Percentiles rank a stretch among this genome's conserved stretches.
Conservation (phyloP, 345 rosid species). For the Ricinus communis region DNA sequence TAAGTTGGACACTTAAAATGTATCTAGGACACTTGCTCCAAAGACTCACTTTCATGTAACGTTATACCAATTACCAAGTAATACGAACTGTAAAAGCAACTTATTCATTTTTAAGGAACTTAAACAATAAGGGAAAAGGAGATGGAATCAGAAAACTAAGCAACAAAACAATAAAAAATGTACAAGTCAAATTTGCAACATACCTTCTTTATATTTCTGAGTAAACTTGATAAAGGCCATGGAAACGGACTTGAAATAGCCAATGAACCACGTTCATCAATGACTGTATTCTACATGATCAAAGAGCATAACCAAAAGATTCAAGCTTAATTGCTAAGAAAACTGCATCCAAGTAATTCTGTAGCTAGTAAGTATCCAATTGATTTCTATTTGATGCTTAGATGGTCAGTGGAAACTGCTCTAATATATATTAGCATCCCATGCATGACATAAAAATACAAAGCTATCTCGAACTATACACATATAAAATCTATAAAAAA, state of each 20-base stretch:
- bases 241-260: conserved; percentile 70
- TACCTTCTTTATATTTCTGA: conserved; percentile 63
- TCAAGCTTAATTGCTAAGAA: background rate
- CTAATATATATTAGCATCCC: background rate
- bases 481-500: background rate
- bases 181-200: conserved; percentile 22
- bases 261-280: conserved; percentile 83
- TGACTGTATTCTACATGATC: conserved; percentile 59
- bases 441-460: background rate
- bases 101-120: background rate
- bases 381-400: background rate
- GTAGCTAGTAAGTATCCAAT: background rate
- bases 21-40: background rate
- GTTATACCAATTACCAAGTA: no score
- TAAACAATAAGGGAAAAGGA: background rate
- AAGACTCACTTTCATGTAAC: background rate
- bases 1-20: conserved; percentile 12
- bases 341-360: conserved; percentile 3
- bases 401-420: background rate
- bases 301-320: conserved; percentile 2
- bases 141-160: background rate
- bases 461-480: background rate
- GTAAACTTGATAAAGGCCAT: conserved; percentile 58
- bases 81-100: background rate
- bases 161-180: conserved; percentile 3